phyloP scores from a whole-genome alignment of 306 rosid genomes.

The Vigna mungo region DNA sequence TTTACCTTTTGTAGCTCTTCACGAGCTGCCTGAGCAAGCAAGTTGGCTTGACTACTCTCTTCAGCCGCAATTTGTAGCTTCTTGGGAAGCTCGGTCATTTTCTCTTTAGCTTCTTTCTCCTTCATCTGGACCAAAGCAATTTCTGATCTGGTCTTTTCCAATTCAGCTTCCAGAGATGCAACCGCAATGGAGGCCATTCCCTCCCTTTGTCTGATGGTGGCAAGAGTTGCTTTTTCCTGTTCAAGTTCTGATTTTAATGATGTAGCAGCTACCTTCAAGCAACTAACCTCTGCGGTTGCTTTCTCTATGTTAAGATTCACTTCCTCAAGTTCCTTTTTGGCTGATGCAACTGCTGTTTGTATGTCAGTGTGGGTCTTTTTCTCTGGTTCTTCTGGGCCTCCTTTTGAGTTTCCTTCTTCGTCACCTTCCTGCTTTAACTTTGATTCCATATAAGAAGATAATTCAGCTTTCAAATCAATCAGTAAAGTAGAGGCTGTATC shows the following conservation, averaged over 20 bases:
- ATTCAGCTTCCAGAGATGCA: conserved; percentile 88
- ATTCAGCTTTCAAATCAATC: conserved; percentile 81
- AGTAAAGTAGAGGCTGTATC: conserved; percentile 83
- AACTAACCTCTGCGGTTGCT: conserved; percentile 80
- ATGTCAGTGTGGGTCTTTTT: conserved; percentile 69
- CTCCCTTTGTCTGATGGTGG: conserved; percentile 81
- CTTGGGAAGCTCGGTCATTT: conserved; percentile 78
- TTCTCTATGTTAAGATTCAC: conserved; percentile 87
- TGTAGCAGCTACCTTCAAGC: conserved; percentile 84
- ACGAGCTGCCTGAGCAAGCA: conserved; percentile 67
- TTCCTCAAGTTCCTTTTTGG: conserved; percentile 84
- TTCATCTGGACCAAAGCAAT: conserved; percentile 89
- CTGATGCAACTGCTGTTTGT: conserved; percentile 79
- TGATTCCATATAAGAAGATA: conserved; percentile 90
- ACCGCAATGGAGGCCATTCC: conserved; percentile 97
- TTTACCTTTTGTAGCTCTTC: conserved; percentile 77
- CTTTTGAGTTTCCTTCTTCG: conserved; percentile 52
- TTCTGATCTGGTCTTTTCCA: conserved; percentile 83
- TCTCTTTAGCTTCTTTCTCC: conserved; percentile 91
- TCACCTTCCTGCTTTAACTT: conserved; percentile 66
- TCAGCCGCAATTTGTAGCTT: conserved; percentile 78
- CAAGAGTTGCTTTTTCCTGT: conserved; percentile 76
- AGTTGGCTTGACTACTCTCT: conserved; percentile 86
- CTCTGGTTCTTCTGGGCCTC: conserved; percentile 54
- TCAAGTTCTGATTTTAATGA: conserved; percentile 85